A percentile compares a stretch with the other conserved stretches of the same genome.
Evolutionary conservation across 345 rosid species (phyloP).

Genomic region (Combretum micranthum): DNA sequence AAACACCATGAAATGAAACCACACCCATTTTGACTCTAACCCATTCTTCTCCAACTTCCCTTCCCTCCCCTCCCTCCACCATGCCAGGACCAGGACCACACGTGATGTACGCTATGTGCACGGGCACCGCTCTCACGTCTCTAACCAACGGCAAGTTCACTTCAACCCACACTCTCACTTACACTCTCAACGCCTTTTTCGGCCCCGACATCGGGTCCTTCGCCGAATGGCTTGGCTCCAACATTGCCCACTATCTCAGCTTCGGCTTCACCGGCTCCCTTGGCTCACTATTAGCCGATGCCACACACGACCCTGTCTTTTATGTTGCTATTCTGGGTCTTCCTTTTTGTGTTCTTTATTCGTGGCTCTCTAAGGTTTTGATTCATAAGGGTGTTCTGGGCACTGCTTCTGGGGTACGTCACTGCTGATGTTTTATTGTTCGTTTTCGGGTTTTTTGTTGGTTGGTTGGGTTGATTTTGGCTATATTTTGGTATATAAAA

Average conservation of each 20-base stretch:
- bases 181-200: slow-evolving; percentile 63
- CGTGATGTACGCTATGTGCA: slow-evolving; percentile 60
- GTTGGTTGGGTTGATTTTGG: not conserved
- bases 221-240: slow-evolving; percentile 57
- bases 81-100: slow-evolving; percentile 80
- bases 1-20: too few relatives aligned
- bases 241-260: slow-evolving; percentile 12
- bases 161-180: slow-evolving; percentile 50
- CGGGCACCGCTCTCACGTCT: slow-evolving; percentile 41
- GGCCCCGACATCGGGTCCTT: slow-evolving; percentile 76
- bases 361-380: slow-evolving; percentile 39
- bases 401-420: slow-evolving; percentile 53
- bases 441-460: not conserved
- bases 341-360: slow-evolving; percentile 42
- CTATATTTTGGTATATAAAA: not conserved
- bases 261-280: slow-evolving; percentile 13
- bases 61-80: not conserved
- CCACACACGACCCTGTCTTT: slow-evolving; percentile 50
- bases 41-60: not conserved
- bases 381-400: slow-evolving; percentile 36
- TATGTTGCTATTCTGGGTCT: slow-evolving; percentile 46
- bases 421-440: not conserved
- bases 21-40: not conserved
- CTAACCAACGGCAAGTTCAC: slow-evolving; percentile 44
- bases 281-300: slow-evolving; percentile 32